phyloP scores from a whole-genome alignment of 352 stramenopile species.

The Phytophthora pluvialis region DNA sequence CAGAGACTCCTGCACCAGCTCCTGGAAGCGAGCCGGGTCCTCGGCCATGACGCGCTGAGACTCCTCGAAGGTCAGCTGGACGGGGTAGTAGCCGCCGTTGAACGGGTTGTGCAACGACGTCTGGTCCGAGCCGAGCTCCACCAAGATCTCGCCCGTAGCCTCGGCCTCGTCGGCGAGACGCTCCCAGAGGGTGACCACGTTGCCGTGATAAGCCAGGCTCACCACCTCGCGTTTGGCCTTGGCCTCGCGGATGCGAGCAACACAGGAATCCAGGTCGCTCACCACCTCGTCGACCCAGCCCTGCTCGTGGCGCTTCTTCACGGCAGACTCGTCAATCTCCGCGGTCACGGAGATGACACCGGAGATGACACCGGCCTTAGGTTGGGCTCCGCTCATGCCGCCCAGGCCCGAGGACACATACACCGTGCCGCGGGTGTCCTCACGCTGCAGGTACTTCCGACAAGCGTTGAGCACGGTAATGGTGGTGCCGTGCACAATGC shows the following conservation, averaged over 20 bases:
- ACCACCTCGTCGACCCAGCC: slow-evolving; percentile 88
- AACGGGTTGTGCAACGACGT: slow-evolving; percentile 92
- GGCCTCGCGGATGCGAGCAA: slow-evolving; percentile 64
- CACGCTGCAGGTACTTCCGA: slow-evolving; percentile 85
- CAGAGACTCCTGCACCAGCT: slow-evolving; percentile 80
- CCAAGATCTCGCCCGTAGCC: slow-evolving; percentile 65
- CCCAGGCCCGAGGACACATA: slow-evolving; percentile 89
- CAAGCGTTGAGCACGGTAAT: slow-evolving; percentile 91
- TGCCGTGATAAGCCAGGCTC: slow-evolving; percentile 87
- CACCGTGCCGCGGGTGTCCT: slow-evolving; percentile 77
- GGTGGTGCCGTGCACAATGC: slow-evolving; percentile 91
- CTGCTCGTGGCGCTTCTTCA: slow-evolving; percentile 89
- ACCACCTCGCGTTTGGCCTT: slow-evolving; percentile 69
- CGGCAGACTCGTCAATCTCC: slow-evolving; percentile 77
- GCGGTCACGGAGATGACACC: slow-evolving; percentile 88
- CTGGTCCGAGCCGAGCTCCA: slow-evolving; percentile 89
- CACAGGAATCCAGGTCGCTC: slow-evolving; percentile 66
- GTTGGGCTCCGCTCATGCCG: slow-evolving; percentile 89
- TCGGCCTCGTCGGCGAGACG: slow-evolving; percentile 77
- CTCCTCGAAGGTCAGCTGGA: slow-evolving; percentile 84
- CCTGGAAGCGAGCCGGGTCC: slow-evolving; percentile 77
- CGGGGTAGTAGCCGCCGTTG: slow-evolving; percentile 91
- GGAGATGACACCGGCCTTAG: slow-evolving; percentile 85
- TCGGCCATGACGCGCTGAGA: slow-evolving; percentile 82
- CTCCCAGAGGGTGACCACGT: slow-evolving; percentile 90